phyloP scores from a whole-genome alignment of 208 protist species.

The Crithidia fasciculata region DNA sequence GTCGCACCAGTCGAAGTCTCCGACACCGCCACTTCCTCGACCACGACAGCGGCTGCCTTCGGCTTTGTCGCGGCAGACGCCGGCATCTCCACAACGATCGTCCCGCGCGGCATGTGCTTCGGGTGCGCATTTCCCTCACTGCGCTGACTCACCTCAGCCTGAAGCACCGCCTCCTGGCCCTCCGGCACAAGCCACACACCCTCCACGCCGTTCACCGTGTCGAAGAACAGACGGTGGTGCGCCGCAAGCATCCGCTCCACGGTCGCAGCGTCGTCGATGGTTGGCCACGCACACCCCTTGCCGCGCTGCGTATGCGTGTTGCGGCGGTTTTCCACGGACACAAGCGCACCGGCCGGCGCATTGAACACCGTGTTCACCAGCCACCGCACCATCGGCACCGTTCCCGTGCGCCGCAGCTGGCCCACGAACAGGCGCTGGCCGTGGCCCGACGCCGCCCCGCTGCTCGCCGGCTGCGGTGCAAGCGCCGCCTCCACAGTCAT shows the following conservation, averaged over 20 bases:
- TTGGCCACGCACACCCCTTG: conserved; percentile 83
- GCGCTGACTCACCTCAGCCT: conserved; percentile 35
- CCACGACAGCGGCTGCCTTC: background rate
- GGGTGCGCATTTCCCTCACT: conserved; percentile 27
- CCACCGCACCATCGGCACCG: conserved; percentile 78
- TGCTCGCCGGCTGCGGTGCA: conserved; percentile 8
- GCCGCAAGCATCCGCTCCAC: conserved; percentile 44
- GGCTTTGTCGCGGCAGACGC: background rate
- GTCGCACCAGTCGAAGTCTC: background rate
- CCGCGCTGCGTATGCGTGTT: conserved; percentile 57
- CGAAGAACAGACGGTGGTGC: conserved; percentile 78
- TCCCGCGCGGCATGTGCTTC: conserved; percentile 73
- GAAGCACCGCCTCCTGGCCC: conserved; percentile 30
- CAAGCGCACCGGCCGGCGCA: conserved; percentile 36
- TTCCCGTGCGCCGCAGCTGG: conserved; percentile 77
- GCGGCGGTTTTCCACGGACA: conserved; percentile 75
- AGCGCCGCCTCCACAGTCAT: conserved; percentile 42
- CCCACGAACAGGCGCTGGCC: conserved; percentile 69
- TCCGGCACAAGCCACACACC: conserved; percentile 62
- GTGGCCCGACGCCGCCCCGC: background rate
- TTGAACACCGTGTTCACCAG: conserved; percentile 64
- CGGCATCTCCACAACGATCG: conserved; percentile 67
- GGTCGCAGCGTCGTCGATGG: conserved; percentile 40
- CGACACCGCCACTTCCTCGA: background rate
- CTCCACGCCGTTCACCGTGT: conserved; percentile 57